A percentile compares a stretch with the other conserved stretches of the same genome.
These are phyloP conservation scores for Pichia cactophila DNA, from an alignment of 1,139 yeast genomes.

Conservation along the genomic window DNA sequence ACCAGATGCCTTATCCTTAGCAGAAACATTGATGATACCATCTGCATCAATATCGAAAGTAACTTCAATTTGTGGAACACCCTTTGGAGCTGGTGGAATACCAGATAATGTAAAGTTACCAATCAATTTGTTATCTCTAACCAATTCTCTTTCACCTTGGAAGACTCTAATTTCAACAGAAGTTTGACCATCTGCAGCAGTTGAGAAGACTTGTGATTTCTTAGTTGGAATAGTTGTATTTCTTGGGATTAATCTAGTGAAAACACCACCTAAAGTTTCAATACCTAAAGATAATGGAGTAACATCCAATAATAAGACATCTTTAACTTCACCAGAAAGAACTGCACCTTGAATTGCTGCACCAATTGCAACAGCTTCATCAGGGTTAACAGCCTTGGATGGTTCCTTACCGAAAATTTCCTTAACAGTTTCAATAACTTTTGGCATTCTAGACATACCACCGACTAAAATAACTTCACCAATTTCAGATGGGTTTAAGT, in stretches of 20 bases:
- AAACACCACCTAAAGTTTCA: slow-evolving; percentile 98
- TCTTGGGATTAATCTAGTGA: slow-evolving; percentile 95
- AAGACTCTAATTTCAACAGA: slow-evolving; percentile 97
- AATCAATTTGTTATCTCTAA: slow-evolving; percentile 96
- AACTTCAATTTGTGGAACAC: slow-evolving; percentile 98
- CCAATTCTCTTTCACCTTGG: slow-evolving; percentile 99
- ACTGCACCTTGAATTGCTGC: slow-evolving; percentile 99
- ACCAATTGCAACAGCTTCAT: slow-evolving; percentile 99
- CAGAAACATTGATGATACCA: slow-evolving; percentile 98
- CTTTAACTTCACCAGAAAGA: slow-evolving; percentile 96
- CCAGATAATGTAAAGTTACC: slow-evolving; percentile 96
- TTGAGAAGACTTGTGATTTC: slow-evolving; percentile 94
- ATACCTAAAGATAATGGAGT: slow-evolving; percentile 97
- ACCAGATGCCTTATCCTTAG: slow-evolving; percentile 96
- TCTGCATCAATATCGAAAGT: slow-evolving; percentile 97
- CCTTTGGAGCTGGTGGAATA: slow-evolving; percentile 98
- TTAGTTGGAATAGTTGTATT: slow-evolving; percentile 97
- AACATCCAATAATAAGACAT: slow-evolving; percentile 88
- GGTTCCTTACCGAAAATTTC: slow-evolving; percentile 90
- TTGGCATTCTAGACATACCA: slow-evolving; percentile 99
- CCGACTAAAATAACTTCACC: slow-evolving; percentile 97
- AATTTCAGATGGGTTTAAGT: slow-evolving; percentile 72
- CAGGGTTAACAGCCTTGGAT: slow-evolving; percentile 98
- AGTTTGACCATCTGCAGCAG: slow-evolving; percentile 98
- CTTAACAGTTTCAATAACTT: slow-evolving; percentile 95